Conservation (phyloP, 1,139 yeast genomes). For the Ogataea hybrid region DNA sequence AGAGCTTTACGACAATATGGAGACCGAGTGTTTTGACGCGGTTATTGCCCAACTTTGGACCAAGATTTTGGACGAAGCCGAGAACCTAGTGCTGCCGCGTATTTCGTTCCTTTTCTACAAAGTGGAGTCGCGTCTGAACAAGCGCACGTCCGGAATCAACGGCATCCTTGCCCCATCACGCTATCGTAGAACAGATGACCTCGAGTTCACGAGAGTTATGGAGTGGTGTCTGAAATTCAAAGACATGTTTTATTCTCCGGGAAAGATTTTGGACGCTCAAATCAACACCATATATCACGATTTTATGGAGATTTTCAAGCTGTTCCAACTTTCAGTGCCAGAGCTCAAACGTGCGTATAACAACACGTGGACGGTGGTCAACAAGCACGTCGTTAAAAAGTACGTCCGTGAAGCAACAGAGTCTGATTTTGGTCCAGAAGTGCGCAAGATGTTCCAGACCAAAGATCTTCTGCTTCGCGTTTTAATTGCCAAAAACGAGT, state of each 20-base stretch:
- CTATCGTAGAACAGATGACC: conserved; percentile 21
- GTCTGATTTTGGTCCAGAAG: conserved; percentile 7
- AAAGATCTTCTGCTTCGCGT: conserved; percentile 26
- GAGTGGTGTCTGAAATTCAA: conserved; percentile 31
- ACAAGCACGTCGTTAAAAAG: conserved; percentile 19
- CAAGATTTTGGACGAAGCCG: conserved; percentile 26
- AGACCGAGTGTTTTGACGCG: conserved; percentile 29
- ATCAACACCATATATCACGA: conserved; percentile 23
- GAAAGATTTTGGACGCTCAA: conserved; percentile 22
- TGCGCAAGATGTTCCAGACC: conserved; percentile 14
- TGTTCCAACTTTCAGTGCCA: conserved; percentile 15
- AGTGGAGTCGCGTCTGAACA: conserved; percentile 25
- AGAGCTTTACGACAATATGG: conserved; percentile 28
- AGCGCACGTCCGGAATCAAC: conserved; percentile 17
- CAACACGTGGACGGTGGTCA: conserved; percentile 23
- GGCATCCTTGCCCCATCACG: conserved; percentile 10
- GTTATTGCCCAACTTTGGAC: conserved; percentile 28
- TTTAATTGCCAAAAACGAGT: conserved; percentile 26
- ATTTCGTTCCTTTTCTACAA: conserved; percentile 25
- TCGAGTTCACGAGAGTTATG: conserved; percentile 27
- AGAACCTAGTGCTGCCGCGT: conserved; percentile 30
- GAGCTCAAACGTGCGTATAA: conserved; percentile 21
- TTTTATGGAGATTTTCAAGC: conserved; percentile 18
- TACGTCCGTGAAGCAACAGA: conserved; percentile 13
- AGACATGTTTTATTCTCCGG: conserved; percentile 27